Base-by-base conservation (phyloP, 495 filamentous ascomycete species). In the Usnea hakonensis region DNA sequence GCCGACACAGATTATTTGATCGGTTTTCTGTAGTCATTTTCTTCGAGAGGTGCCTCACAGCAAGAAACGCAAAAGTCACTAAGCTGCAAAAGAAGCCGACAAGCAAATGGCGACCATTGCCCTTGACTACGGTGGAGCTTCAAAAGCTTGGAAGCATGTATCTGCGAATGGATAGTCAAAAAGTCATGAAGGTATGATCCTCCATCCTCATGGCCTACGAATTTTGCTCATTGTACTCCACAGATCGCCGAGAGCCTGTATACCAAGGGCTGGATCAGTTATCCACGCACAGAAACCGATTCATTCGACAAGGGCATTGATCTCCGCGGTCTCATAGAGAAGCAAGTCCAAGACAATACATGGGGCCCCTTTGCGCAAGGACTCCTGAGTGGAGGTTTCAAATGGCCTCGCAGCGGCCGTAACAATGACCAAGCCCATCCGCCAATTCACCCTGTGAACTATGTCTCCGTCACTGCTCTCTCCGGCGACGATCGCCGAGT, bases 341-440 rank as follows among this genome's bases (percentile, higher is more conserved):
- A 95, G 71, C 94, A 98, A 71, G 85, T 82, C 3, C 86, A 81
- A 50, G 88, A 90, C 64, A 72, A 75, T 32, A 71, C 75, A 46
- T 98, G 94, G 94, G 92, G 93, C 1, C 73, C 77, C 48, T 96
- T 91, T 71, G 92, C 94, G 37, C 88, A 86, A 71, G 75, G 77
- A 36, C 81, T 97, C 14, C 76, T 92, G 19, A 80, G 87, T 61
- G 90, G 91, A 28, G 86, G 79, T 33, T 97, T 96, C 72, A 85
- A 84, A 52, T 84, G 86, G 35, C 94, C 94, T 30, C 82, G 93
- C 21, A 81, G 86, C 65, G 94, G 94, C 19, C 80, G 85, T 53
- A 82, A 96, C 69, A 95, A 97, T 71, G 94, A 98, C 71, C 90
- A 95, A 70, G 94, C 94, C 16, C 94, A 98, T 75, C 94, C 94